These are phyloP conservation scores for Taphrina sp. DNA, from an alignment of 1,139 yeast species.

Conservation along the genomic window DNA sequence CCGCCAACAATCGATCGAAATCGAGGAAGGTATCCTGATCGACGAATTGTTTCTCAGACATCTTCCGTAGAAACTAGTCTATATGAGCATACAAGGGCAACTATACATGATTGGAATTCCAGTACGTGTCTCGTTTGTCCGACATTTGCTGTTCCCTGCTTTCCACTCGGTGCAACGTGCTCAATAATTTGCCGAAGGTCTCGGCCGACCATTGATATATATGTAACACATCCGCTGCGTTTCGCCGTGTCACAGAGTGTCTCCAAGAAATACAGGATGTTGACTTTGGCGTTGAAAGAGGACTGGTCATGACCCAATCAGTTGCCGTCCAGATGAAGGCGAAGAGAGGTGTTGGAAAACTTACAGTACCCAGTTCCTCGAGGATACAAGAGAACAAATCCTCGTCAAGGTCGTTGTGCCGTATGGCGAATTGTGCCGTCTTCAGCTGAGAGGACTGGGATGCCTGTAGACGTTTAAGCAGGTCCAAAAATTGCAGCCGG, in stretches of 20 bases:
- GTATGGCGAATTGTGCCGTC: slow-evolving; percentile 41
- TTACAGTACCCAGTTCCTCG: slow-evolving; percentile 57
- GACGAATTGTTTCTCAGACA: slow-evolving; percentile 38
- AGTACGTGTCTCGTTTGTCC: slow-evolving; percentile 42
- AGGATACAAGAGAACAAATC: slow-evolving; percentile 69
- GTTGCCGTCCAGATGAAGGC: background rate
- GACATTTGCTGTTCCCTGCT: slow-evolving; percentile 52
- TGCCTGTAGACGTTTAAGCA: slow-evolving; percentile 61
- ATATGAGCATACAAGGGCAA: too few relatives aligned
- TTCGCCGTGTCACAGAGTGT: slow-evolving; percentile 47
- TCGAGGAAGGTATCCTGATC: slow-evolving; percentile 31
- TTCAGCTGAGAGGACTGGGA: slow-evolving; percentile 47
- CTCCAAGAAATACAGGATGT: slow-evolving; percentile 68
- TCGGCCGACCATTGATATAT: slow-evolving; percentile 37
- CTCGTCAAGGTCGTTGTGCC: slow-evolving; percentile 56
- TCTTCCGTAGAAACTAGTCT: slow-evolving; percentile 32
- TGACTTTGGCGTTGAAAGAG: slow-evolving; percentile 60
- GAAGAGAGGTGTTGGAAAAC: too few relatives aligned
- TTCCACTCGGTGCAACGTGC: slow-evolving; percentile 54
- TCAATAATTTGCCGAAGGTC: slow-evolving; percentile 56
- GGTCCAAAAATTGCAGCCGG: slow-evolving; percentile 63
- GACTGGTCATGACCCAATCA: slow-evolving; percentile 30
- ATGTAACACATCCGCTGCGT: slow-evolving; percentile 41
- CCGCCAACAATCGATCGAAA: slow-evolving; percentile 35
- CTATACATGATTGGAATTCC: too few relatives aligned